Evolutionary conservation across 1,139 yeast species (phyloP), one percentile per base, ranked within the genome.

Genomic region (Kodamaea alishanica): DNA sequence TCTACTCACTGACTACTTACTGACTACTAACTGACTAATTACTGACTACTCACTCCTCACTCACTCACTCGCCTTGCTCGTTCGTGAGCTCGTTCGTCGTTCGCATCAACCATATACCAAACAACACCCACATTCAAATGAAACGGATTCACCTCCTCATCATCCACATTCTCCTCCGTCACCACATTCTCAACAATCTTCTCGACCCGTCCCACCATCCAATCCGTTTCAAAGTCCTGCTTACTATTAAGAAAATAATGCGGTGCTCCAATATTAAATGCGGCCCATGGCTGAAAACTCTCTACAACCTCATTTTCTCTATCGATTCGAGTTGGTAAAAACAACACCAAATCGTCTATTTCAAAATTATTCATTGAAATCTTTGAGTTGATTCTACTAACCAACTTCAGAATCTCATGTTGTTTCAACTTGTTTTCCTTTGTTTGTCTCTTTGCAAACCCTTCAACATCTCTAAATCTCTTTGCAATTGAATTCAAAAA

Each of bases 401-500:
- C 56, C 29, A 73, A 47, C 44, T 62, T 55, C 42, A 56, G 51
- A 23, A 70, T 38, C 47, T 74, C 76, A 46, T 74, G 75, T 39
- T 75, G 67, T 40, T 75, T 69, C 36, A 64, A 55, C 49, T 77
- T 79, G 47, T 78, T 82, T 49, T 89, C 96, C 53, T 83, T 83
- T 41, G 90, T 86, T 43, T 87, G 72, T 53, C 81, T 84, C 53
- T 94, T 81, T 1, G 97, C 97, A 50, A 89, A 72, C n/a, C 84
- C 81, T 58, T 92, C 97, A 36, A 90, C 95, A 55, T 90, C 97
- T 43, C 77, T 78, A 54, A 92, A 89, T 44, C 98, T 70, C 54
- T 84, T 81, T 26, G 82, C 71, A 2, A 89, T 81, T 1, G 89
- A 81, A 35, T 75, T 73, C 36, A 81, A 71, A 52, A 84, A 80